Base-by-base conservation (phyloP, 2,329 filamentous ascomycete genomes). In the Torrubiella hemipterigena region DNA sequence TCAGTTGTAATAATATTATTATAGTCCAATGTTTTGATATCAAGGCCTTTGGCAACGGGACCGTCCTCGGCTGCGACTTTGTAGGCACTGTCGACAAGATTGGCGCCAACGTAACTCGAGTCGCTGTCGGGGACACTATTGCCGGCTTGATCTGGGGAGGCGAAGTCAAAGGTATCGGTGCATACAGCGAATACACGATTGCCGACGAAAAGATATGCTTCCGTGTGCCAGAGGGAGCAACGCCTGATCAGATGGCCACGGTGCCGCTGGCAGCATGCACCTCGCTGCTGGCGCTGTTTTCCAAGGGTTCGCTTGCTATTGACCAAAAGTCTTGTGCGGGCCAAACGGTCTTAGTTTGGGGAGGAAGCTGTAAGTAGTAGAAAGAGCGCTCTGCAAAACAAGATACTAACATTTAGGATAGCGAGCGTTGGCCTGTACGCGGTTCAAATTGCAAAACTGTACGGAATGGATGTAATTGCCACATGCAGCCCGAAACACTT, bases 1-100 rank as follows among this genome's bases (percentile, higher is more conserved):
- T 57, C 0, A 65, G 54, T 33, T 66, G 58, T 41, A 67, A 68
- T 6, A 67, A 49, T 14, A 52, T 46, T 5, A 59, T 22, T 8
- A 3, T 16, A 47, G 51, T 52, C 3, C 43, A 49, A 44, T 41
- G 38, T 3, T 45, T 56, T 19, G 51, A 54, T 30, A 11, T 21
- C 2, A 49, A 52, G 27, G 47, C 46, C 3, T 61, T 61, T 23
- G 55, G 52, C 4, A 47, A 57, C 7, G 55, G 48, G 3, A 41
- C 49, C 11, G 48, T 60, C 14, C 41, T 58, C 3, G 57, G 56
- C 16, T 49, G 44, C 5, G 57, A 61, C 30, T 59, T 59, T 35
- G 43, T 45, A 4, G 57, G 58, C 5, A 44, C 31, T 4, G 55
- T 60, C 3, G 48, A 51, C 16, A 34, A 41, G 17, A 27, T 56